Percentiles rank a stretch among this genome's conserved stretches.
Conservation (phyloP, 2,329 filamentous ascomycete species). For the Cadophora gregata region DNA sequence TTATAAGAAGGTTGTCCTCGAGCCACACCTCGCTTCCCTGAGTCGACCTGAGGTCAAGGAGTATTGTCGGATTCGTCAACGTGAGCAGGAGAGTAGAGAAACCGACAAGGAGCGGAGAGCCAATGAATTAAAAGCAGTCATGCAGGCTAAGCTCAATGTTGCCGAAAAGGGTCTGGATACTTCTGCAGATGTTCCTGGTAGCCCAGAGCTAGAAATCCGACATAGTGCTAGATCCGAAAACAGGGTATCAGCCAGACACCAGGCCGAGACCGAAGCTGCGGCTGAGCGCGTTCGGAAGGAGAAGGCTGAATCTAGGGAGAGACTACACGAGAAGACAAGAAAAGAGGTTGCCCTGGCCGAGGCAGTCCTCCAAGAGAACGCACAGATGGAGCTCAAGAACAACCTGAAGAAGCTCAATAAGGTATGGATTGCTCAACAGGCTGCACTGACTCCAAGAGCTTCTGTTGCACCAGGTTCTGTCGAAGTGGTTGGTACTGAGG, state of each 20-base stretch:
- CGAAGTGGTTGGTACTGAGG: conserved; percentile 52
- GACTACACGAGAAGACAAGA: conserved; percentile 39
- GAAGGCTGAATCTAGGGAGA: conserved; percentile 37
- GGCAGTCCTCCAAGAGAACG: conserved; percentile 36
- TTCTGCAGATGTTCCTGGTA: conserved; percentile 15
- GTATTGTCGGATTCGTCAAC: conserved; percentile 66
- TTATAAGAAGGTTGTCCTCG: conserved; percentile 66
- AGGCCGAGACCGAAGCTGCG: conserved; percentile 36
- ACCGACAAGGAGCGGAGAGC: conserved; percentile 51
- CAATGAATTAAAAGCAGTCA: conserved; percentile 50
- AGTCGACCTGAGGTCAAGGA: conserved; percentile 65
- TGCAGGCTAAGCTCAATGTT: conserved; percentile 35
- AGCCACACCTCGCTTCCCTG: conserved; percentile 59
- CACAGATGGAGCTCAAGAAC: conserved; percentile 40
- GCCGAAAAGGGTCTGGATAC: conserved; percentile 30
- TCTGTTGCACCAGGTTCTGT: conserved; percentile 39
- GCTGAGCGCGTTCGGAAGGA: conserved; percentile 36
- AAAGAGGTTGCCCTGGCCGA: conserved; percentile 41
- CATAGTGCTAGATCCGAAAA: conserved; percentile 40
- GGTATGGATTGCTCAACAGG: conserved; percentile 42
- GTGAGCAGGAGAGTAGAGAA: conserved; percentile 62
- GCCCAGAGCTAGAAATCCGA: conserved; percentile 39
- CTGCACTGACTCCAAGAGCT: conserved; percentile 26
- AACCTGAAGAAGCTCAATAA: conserved; percentile 43
- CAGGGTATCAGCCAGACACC: conserved; percentile 35